Percentiles rank a stretch among this genome's conserved stretches.
These are phyloP conservation scores for Candida nemodendra DNA, from an alignment of 805 yeast genomes.

Conservation along the genomic window DNA sequence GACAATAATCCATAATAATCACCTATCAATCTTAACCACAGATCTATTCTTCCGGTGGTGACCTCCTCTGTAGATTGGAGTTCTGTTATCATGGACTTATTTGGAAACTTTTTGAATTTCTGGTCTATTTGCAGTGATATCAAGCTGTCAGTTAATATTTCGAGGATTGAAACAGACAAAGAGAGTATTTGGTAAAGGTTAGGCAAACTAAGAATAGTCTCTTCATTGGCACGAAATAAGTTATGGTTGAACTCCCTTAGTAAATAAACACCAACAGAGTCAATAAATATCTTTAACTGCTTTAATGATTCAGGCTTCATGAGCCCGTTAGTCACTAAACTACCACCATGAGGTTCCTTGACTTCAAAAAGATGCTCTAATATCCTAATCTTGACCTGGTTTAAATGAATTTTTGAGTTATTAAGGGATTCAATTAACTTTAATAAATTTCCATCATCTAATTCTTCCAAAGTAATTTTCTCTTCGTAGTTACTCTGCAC, in stretches of 20 bases:
- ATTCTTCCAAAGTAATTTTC: slow-evolving; percentile 13
- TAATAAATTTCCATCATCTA: slow-evolving; percentile 20
- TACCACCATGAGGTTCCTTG: slow-evolving; percentile 16
- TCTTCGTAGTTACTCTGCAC: slow-evolving; percentile 13
- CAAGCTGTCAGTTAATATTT: slow-evolving; percentile 43
- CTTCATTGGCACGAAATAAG: slow-evolving; percentile 3
- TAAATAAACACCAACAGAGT: slow-evolving; percentile 27
- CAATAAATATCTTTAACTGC: slow-evolving; percentile 23
- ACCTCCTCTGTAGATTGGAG: slow-evolving; percentile 38
- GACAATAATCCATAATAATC: slow-evolving; percentile 21
- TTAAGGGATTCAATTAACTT: slow-evolving; percentile 20
- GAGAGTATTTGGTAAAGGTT: slow-evolving; percentile 1
- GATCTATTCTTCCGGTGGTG: slow-evolving; percentile 41
- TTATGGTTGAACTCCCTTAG: slow-evolving; percentile 17
- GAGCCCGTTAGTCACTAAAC: slow-evolving; percentile 26
- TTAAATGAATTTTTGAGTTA: slow-evolving; percentile 21
- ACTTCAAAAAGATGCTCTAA: slow-evolving; percentile 24
- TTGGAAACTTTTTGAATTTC: slow-evolving; percentile 21
- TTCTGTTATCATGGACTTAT: slow-evolving; percentile 24
- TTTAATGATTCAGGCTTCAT: slow-evolving; percentile 18
- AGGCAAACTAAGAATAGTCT: not conserved
- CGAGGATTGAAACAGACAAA: slow-evolving; percentile 39
- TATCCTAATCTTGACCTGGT: slow-evolving; percentile 28
- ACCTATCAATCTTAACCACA: slow-evolving; percentile 47
- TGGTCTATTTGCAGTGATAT: slow-evolving; percentile 30